Base-by-base conservation (phyloP, 768 basidiomycete species). In the Suillus fuscotomentosus region DNA sequence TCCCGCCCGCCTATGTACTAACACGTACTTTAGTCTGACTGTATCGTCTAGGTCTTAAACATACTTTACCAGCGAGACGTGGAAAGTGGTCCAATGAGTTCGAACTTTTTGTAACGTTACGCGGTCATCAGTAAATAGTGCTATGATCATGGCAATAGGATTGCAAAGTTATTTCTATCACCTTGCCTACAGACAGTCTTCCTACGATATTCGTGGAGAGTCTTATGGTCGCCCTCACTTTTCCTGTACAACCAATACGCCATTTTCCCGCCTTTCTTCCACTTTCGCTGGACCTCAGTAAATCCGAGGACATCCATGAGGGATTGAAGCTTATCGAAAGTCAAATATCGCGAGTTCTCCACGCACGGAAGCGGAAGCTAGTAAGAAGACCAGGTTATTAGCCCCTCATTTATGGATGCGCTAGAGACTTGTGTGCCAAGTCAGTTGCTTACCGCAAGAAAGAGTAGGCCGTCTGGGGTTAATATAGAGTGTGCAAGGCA, bases 291-390 rank as follows among this genome's bases (percentile, higher is more conserved):
- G 24, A 90, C 71, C 70, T 87, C 78, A 0, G 67, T 70, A 71
- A 95, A 95, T 0, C 92, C 92, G 7, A 94, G 72, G 7, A 76
- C 70, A 0, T 71, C 63, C 88, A 94, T 88, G 50, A 94, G 76
- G 3, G 72, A 72, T 27, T 75, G 75, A 8, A 95, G 80, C 53
- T 83, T 83, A 22, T 84, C 82, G 20, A 84, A 79, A 11, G 88
- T 85, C 67, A 93, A 76, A 73, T 95, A 96, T 15, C 95, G 86
- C 5, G 95, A 96, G 74, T 97, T 97, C 36, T 81, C 74, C 15
- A 96, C 82, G 72, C 95, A 97, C 3, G 95, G 89, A 20, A 90
- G 80, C 3, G 95, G 95, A 13, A 97, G 86, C 92, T 94, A 63
- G 54, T 15, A n/a, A 34, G 10, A 43, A 34, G 20, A 34, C 73